Evolutionary conservation across 2,329 filamentous ascomycete genomes (phyloP).

Genomic region (Zasmidium citrigriseum): DNA sequence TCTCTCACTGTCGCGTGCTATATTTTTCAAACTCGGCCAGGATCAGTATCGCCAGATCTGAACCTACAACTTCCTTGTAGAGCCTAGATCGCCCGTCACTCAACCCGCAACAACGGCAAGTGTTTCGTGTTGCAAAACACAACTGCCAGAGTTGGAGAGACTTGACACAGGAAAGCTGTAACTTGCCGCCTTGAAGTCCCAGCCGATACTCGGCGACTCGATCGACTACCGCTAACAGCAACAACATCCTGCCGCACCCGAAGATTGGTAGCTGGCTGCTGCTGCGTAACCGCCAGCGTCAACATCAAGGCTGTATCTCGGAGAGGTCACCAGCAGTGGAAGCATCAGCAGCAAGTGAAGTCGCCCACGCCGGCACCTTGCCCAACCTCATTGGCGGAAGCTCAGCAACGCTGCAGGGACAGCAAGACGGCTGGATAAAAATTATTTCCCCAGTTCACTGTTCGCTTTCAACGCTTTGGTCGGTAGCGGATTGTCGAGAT

Average conservation of each 20-base stretch:
- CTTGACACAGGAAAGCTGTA: neutral
- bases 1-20: slow-evolving; percentile 6
- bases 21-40: neutral
- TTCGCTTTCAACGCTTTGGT: too few relatives aligned
- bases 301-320: slow-evolving; percentile 7
- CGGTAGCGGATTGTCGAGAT: neutral
- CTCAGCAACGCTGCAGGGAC: neutral
- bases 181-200: neutral
- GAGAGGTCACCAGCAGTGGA: neutral
- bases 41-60: neutral
- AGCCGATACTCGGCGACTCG: neutral
- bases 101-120: neutral
- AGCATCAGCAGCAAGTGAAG: slow-evolving; percentile 16
- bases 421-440: neutral
- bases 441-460: neutral
- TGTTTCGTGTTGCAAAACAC: too few relatives aligned
- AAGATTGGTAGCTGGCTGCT: too few relatives aligned
- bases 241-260: neutral
- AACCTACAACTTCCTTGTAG: neutral
- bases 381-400: slow-evolving; percentile 7
- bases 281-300: neutral
- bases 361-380: slow-evolving; percentile 7
- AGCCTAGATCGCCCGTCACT: neutral
- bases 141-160: neutral
- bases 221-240: neutral